Evolutionary conservation across 371 early-diverging fungal species (phyloP).

Genomic region (Zopfochytrium polystomum): DNA sequence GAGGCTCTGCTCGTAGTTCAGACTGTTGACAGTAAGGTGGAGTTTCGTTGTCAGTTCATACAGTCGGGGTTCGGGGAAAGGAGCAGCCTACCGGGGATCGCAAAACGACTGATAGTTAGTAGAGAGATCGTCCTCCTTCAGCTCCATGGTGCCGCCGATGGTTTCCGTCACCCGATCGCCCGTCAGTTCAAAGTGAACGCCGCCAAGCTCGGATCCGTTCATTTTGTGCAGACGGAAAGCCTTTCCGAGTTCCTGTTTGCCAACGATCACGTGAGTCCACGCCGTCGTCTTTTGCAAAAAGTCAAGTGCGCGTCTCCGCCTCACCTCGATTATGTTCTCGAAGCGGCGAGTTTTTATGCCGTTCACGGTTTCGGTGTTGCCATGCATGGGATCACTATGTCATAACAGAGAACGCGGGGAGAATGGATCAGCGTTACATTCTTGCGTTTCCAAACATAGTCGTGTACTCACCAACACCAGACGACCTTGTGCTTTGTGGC

Average conservation of each 20-base stretch:
- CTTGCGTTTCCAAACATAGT: too few relatives aligned
- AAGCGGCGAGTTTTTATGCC: conserved; percentile 91
- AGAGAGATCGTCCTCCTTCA: conserved; percentile 72
- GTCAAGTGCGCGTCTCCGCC: background rate
- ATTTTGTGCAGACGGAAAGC: conserved; percentile 80
- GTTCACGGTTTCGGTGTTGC: conserved; percentile 82
- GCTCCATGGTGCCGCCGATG: conserved; percentile 92
- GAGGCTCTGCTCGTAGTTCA: conserved; percentile 94
- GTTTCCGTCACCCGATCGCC: conserved; percentile 85
- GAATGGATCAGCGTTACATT: too few relatives aligned
- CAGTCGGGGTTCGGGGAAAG: background rate
- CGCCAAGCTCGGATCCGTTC: conserved; percentile 72
- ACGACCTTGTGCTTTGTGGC: conserved; percentile 78
- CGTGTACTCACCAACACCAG: too few relatives aligned
- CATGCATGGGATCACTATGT: conserved; percentile 98
- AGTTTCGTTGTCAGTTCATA: background rate
- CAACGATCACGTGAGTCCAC: background rate
- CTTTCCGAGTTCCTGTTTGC: conserved; percentile 65
- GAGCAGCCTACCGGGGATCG: conserved; percentile 56
- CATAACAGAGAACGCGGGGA: too few relatives aligned
- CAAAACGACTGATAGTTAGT: conserved; percentile 93
- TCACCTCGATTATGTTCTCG: conserved; percentile 62
- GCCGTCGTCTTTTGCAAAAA: background rate
- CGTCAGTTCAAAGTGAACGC: conserved; percentile 95
- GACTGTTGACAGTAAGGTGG: conserved; percentile 52